phyloP scores from a whole-genome alignment of 805 yeast genomes.

The Kazachstania africana region DNA sequence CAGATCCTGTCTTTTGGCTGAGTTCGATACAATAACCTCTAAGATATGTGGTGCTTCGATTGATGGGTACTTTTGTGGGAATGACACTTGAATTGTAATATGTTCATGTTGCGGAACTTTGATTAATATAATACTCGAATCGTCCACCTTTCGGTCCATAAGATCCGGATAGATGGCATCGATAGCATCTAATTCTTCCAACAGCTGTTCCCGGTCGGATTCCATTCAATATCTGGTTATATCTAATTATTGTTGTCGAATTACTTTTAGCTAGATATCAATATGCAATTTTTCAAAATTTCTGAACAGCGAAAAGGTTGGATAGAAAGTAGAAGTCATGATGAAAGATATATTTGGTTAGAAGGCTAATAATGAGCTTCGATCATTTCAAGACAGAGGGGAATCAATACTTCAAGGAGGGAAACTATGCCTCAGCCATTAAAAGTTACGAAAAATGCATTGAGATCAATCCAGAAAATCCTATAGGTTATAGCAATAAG shows the following conservation, averaged over 20 bases:
- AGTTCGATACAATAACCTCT: slow-evolving; percentile 31
- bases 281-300: no score
- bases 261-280: no score
- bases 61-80: slow-evolving; percentile 62
- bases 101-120: slow-evolving; percentile 52
- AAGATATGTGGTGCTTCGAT: slow-evolving; percentile 46
- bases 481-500: slow-evolving; percentile 54
- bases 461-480: slow-evolving; percentile 33
- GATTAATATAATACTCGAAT: slow-evolving; percentile 31
- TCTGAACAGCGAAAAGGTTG: no score
- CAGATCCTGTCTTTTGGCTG: slow-evolving; percentile 18
- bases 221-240: no score
- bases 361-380: slow-evolving; percentile 4
- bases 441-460: slow-evolving; percentile 46
- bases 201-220: slow-evolving; percentile 13
- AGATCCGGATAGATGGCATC: slow-evolving; percentile 78
- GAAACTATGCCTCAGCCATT: slow-evolving; percentile 40
- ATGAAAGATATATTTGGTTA: no score
- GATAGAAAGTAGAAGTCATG: no score
- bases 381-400: slow-evolving; percentile 31
- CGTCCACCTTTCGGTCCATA: slow-evolving; percentile 26
- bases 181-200: slow-evolving; percentile 70
- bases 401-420: slow-evolving; percentile 37
- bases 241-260: no score
- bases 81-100: slow-evolving; percentile 51